Conservation (phyloP, 2,329 filamentous ascomycete genomes). For the Sordariomycetes sp. region DNA sequence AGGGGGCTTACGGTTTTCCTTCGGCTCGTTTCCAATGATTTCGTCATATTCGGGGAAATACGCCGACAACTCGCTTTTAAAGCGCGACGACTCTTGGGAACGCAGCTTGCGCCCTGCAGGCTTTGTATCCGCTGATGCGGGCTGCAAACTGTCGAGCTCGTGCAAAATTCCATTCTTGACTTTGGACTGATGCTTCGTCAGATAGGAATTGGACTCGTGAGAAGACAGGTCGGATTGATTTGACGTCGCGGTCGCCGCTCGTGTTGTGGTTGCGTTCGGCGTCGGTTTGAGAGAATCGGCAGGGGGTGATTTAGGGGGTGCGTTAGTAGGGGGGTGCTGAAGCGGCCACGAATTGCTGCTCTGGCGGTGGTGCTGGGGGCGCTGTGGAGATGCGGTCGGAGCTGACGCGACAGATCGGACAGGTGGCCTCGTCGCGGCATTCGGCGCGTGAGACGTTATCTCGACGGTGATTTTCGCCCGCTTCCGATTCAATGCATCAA, state of each 20-base stretch:
- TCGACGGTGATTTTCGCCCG: slow-evolving; percentile 42
- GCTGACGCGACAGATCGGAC: neutral
- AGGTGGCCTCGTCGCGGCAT: neutral
- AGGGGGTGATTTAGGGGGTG: slow-evolving; percentile 11
- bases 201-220: slow-evolving; percentile 7
- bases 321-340: slow-evolving; percentile 15
- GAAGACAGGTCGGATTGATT: neutral
- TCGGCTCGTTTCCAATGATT: slow-evolving; percentile 75
- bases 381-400: slow-evolving; percentile 9
- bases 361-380: slow-evolving; percentile 10
- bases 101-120: slow-evolving; percentile 68
- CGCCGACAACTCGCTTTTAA: slow-evolving; percentile 82
- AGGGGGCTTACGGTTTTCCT: slow-evolving; percentile 57
- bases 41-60: slow-evolving; percentile 96
- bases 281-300: slow-evolving; percentile 12
- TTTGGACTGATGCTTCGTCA: slow-evolving; percentile 45
- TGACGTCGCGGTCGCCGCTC: slow-evolving; percentile 4
- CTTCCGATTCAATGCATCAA: slow-evolving; percentile 34
- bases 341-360: slow-evolving; percentile 16
- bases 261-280: slow-evolving; percentile 5
- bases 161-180: slow-evolving; percentile 51
- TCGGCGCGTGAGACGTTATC: slow-evolving; percentile 17
- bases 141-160: slow-evolving; percentile 47
- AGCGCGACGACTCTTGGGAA: slow-evolving; percentile 73
- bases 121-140: slow-evolving; percentile 30